phyloP scores from a whole-genome alignment of 1,284 basidiomycete species.

The Mycosarcoma maydis region DNA sequence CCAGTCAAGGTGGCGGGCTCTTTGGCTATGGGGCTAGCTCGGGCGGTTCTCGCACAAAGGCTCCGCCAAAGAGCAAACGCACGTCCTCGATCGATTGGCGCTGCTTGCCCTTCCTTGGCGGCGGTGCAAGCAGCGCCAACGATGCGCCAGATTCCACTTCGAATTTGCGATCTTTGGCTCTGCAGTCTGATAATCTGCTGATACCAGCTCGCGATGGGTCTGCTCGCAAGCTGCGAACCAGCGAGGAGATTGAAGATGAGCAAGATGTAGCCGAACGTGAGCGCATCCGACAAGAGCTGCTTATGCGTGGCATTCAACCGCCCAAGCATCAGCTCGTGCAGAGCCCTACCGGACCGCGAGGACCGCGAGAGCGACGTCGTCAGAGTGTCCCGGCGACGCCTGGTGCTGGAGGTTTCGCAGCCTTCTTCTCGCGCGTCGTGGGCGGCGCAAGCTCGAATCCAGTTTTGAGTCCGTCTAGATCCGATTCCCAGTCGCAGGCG shows the following conservation, averaged over 20 bases:
- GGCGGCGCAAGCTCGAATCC: slow-evolving; percentile 24
- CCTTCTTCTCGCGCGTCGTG: slow-evolving; percentile 57
- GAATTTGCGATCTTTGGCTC: slow-evolving; percentile 76
- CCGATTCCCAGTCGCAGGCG: slow-evolving; percentile 25
- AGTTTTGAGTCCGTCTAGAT: slow-evolving; percentile 17
- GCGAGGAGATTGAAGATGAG: slow-evolving; percentile 54
- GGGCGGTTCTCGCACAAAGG: slow-evolving; percentile 1
- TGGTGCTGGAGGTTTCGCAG: slow-evolving; percentile 45
- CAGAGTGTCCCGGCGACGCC: slow-evolving; percentile 21
- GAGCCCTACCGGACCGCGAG: slow-evolving; percentile 16
- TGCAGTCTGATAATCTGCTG: slow-evolving; percentile 63
- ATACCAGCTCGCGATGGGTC: slow-evolving; percentile 29
- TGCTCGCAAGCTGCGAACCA: slow-evolving; percentile 40
- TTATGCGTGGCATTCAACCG: slow-evolving; percentile 49
- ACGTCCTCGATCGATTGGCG: slow-evolving; percentile 51
- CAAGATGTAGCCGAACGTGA: slow-evolving; percentile 52
- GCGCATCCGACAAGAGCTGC: slow-evolving; percentile 51
- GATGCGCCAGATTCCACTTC: slow-evolving; percentile 73
- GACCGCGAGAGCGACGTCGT: slow-evolving; percentile 12
- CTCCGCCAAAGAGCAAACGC: slow-evolving; percentile 29
- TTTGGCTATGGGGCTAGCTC: slow-evolving; percentile 34
- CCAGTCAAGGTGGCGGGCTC: slow-evolving; percentile 25
- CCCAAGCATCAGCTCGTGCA: slow-evolving; percentile 54
- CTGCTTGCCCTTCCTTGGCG: slow-evolving; percentile 45
- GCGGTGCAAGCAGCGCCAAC: slow-evolving; percentile 19